Evolutionary conservation across 495 filamentous ascomycete genomes (phyloP), one percentile per base, ranked within the genome.

Genomic region (Penicillium simplicissimum): DNA sequence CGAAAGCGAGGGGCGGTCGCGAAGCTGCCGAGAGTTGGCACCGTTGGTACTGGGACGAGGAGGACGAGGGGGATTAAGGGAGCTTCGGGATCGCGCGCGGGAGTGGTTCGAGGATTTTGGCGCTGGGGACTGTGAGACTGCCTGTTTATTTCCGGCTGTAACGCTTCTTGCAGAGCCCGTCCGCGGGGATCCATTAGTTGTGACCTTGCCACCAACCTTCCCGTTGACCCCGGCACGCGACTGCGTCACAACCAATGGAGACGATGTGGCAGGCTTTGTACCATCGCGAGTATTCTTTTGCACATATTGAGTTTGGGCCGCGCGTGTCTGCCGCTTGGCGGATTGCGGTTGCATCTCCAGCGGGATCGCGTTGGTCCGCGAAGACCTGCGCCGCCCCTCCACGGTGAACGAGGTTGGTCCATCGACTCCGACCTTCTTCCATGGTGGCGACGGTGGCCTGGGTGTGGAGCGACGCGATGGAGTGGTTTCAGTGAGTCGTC

Each of bases 361-460:
- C n/a, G 90, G 90, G 19, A 90, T 74, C 33, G 78, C 74, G 71
- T 96, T 96, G 58, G 90, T 90, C 62, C 93, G 82, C 37, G 90
- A 90, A 9, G 93, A 97, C 73, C 92, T 95, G 57, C 95, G 85
- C 62, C 86, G 87, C 47, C 95, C 95, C 76, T 91, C 88, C 62
- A 88, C 87, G 25, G 88, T 74, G 64, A 96, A 91, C 0, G 90
- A 89, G 9, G 95, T 91, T 4, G 95, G 95, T 0, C 94, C 96
- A 45, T 96, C 91, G 28, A 86, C 90, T 48, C 90, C 87, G 54
- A 89, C 79, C 72, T 87, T 94, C 79, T 95, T 98, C 95, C 95
- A 98, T 25, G 95, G 95, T 59, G 95, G 95, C 34, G 95, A 97
- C 56, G 74, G 70, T 49, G 77, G 75, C 55, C 85, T 80, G 51